Evolutionary conservation across 2,329 filamentous ascomycete species (phyloP).

Genomic region (Calonectria naviculata): DNA sequence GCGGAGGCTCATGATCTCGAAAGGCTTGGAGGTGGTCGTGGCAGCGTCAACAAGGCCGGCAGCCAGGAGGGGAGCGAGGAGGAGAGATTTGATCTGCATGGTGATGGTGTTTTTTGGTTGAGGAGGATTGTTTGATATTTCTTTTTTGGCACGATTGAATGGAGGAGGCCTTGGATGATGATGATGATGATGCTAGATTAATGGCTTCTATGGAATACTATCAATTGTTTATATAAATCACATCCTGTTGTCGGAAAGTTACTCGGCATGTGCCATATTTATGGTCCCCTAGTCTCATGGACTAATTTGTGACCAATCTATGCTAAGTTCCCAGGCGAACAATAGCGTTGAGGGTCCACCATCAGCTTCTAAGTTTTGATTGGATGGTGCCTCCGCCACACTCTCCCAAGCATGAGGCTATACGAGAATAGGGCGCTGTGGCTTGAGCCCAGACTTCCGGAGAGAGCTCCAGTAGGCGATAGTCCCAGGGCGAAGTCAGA

Average conservation of each 20-base stretch:
- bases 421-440: background rate
- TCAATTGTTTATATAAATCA: background rate
- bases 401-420: background rate
- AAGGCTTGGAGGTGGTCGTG: conserved; percentile 47
- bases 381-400: background rate
- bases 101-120: background rate
- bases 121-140: background rate
- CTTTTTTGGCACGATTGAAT: too few relatives aligned
- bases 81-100: conserved; percentile 43
- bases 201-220: background rate
- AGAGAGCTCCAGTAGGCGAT: background rate
- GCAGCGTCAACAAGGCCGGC: conserved; percentile 41
- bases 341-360: background rate
- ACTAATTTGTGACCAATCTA: background rate
- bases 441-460: background rate
- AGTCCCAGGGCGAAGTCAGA: background rate
- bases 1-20: conserved; percentile 61
- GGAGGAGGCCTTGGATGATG: background rate
- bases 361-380: background rate
- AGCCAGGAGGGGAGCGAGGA: conserved; percentile 38
- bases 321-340: background rate
- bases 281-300: too few relatives aligned
- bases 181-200: background rate
- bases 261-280: background rate
- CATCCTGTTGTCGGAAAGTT: background rate